phyloP scores from a whole-genome alignment of 345 rosid species.

The Dimocarpus longan region DNA sequence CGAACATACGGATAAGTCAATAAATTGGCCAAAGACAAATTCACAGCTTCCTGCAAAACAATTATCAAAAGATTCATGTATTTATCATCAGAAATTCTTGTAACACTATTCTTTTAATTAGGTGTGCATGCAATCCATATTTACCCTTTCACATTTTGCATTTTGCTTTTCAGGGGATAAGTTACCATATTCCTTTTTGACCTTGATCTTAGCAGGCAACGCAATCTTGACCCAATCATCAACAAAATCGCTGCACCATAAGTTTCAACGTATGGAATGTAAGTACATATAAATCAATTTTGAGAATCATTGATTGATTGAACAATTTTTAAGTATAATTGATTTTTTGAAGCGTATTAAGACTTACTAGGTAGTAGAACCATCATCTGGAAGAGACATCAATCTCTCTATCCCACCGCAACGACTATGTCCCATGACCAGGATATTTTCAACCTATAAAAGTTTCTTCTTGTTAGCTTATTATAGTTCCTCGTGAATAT shows the following conservation, averaged over 20 bases:
- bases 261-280: too few relatives aligned
- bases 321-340: too few relatives aligned
- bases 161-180: background rate
- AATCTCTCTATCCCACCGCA: constrained; percentile 35
- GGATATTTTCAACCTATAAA: constrained; percentile 26
- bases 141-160: constrained; percentile 27
- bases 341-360: too few relatives aligned
- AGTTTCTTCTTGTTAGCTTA: background rate
- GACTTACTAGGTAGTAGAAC: constrained; percentile 23
- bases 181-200: constrained; percentile 10
- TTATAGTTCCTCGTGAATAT: too few relatives aligned
- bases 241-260: constrained; percentile 28
- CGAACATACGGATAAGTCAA: constrained; percentile 34
- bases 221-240: constrained; percentile 40
- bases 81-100: background rate
- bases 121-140: too few relatives aligned
- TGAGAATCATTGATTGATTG: too few relatives aligned
- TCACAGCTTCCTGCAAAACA: constrained; percentile 36
- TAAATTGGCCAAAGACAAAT: constrained; percentile 27
- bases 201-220: constrained; percentile 35
- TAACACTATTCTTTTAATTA: constrained; percentile 18
- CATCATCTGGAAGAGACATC: constrained; percentile 22
- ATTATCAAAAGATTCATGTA: background rate
- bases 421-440: constrained; percentile 28
- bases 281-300: too few relatives aligned